Evolutionary conservation across 106 monocot genomes (phyloP).

Genomic region (Iris macrosiphon): DNA sequence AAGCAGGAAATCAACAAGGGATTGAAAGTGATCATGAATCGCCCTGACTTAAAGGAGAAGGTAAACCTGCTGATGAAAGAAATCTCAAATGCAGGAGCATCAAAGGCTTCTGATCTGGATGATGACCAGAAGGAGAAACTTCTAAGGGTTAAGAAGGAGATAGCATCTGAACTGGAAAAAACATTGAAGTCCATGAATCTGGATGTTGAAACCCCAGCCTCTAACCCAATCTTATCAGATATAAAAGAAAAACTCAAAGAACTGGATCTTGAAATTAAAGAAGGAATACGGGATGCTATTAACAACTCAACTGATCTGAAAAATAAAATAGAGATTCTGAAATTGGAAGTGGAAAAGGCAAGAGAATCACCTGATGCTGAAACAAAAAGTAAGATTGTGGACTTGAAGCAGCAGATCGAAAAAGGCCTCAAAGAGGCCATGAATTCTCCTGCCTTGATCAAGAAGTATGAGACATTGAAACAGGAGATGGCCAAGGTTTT

Average conservation of each 20-base stretch:
- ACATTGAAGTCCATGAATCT: slow-evolving; percentile 18
- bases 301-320: slow-evolving; percentile 29
- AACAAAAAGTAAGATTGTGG: slow-evolving; percentile 12
- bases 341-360: slow-evolving; percentile 24
- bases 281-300: slow-evolving; percentile 13
- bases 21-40: slow-evolving; percentile 12
- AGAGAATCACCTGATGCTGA: slow-evolving; percentile 24
- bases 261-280: slow-evolving; percentile 15
- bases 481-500: slow-evolving; percentile 8
- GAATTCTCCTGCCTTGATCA: slow-evolving; percentile 6
- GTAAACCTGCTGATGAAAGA: slow-evolving; percentile 16
- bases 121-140: slow-evolving; percentile 23
- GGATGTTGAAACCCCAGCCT: slow-evolving; percentile 15
- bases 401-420: slow-evolving; percentile 25
- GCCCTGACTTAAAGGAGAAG: slow-evolving; percentile 20
- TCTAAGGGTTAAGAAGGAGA: slow-evolving; percentile 23
- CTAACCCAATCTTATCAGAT: slow-evolving; percentile 10
- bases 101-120: slow-evolving; percentile 22
- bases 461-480: slow-evolving; percentile 24
- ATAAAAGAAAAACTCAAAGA: slow-evolving; percentile 18
- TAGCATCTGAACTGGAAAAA: slow-evolving; percentile 25
- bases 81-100: slow-evolving; percentile 19
- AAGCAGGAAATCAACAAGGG: slow-evolving; percentile 23
- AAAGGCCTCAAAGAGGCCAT: slow-evolving; percentile 10
- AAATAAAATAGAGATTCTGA: slow-evolving; percentile 18